A percentile compares a stretch with the other conserved stretches of the same genome.
phyloP scores from a whole-genome alignment of 306 rosid genomes.

The Prunus kanzakura region DNA sequence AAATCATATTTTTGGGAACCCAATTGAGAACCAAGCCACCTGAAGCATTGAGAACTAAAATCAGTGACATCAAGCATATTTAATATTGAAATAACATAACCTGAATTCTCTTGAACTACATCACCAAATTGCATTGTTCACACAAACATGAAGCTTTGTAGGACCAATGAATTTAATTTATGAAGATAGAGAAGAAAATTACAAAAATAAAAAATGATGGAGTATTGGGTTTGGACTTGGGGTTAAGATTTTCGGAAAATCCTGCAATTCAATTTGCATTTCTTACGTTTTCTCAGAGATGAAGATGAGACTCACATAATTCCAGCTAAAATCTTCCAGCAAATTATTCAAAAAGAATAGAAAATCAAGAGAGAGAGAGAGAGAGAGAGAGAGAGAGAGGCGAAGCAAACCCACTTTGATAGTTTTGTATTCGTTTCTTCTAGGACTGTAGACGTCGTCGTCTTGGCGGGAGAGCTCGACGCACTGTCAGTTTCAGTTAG shows the following conservation, averaged over 20 bases:
- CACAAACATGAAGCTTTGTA: neutral
- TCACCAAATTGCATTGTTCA: neutral
- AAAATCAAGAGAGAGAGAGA: neutral
- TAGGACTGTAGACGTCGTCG: neutral
- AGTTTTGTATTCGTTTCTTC: neutral
- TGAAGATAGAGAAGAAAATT: neutral
- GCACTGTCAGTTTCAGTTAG: neutral
- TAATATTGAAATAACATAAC: neutral
- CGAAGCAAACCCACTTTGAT: neutral
- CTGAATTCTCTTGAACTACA: neutral
- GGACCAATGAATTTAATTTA: neutral
- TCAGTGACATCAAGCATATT: neutral
- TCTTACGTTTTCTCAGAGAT: neutral
- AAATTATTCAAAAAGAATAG: neutral
- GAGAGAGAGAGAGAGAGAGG: neutral
- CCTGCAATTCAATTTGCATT: neutral
- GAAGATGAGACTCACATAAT: neutral
- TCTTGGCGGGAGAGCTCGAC: neutral
- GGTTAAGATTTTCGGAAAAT: neutral
- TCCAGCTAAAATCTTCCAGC: neutral
- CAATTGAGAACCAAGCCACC: neutral
- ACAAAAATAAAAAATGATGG: neutral
- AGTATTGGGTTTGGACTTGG: neutral
- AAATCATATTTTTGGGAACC: neutral
- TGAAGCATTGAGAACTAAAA: conserved; percentile 1